Evolutionary conservation across 768 basidiomycete species (phyloP).

Genomic region (Kondoa subrosea): DNA sequence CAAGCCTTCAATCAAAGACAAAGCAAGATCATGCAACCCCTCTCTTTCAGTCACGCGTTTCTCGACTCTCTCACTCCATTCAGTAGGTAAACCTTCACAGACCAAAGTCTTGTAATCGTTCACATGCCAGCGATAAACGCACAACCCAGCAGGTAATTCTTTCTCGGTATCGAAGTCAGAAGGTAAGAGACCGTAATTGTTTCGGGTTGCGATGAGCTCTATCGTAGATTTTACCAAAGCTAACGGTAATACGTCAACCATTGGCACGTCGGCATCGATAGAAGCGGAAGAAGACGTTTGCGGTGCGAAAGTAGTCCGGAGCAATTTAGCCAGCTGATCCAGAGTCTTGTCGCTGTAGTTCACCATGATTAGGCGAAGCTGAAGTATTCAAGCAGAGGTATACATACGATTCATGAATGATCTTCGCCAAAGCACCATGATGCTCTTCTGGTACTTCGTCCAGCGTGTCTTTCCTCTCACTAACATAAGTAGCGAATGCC

Average conservation of each 20-base stretch:
- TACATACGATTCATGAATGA: conserved; percentile 69
- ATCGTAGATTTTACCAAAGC: conserved; percentile 48
- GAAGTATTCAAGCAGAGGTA: neutral
- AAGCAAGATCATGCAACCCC: neutral
- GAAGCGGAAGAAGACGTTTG: conserved; percentile 6
- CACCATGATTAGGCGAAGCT: neutral
- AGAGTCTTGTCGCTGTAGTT: conserved; percentile 53
- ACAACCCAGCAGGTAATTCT: conserved; percentile 35
- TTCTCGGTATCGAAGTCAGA: conserved; percentile 13
- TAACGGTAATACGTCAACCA: conserved; percentile 31
- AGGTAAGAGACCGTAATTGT: conserved; percentile 56
- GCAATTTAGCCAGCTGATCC: conserved; percentile 46
- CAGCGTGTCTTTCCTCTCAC: conserved; percentile 42
- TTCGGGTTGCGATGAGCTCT: conserved; percentile 46
- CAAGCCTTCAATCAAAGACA: neutral
- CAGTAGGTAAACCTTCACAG: conserved; percentile 51
- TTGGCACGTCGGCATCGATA: conserved; percentile 11
- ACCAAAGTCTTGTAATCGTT: conserved; percentile 36
- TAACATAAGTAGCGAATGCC: conserved; percentile 33
- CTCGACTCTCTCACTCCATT: conserved; percentile 47
- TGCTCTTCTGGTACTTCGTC: conserved; percentile 49
- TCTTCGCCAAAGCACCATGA: conserved; percentile 57
- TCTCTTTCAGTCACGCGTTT: conserved; percentile 46
- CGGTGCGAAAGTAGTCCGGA: conserved; percentile 45
- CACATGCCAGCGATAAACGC: conserved; percentile 77